Base-by-base conservation (phyloP, 1,284 basidiomycete genomes). In the Peniophora sp. region DNA sequence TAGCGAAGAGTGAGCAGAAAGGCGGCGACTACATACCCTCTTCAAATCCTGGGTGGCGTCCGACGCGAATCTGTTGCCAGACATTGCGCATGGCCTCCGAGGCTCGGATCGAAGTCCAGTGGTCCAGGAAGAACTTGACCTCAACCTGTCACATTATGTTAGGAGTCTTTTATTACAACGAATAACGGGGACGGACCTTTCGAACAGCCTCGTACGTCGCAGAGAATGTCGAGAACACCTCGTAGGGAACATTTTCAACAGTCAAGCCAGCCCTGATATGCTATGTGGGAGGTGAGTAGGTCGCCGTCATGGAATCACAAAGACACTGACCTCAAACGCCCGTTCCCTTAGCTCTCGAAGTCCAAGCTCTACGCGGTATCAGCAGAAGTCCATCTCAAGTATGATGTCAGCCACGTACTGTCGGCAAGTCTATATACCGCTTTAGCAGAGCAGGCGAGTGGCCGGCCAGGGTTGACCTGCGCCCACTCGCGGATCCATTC, bases 391-490 rank as follows among this genome's bases (percentile, higher is more conserved):
- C 41, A 24, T 32, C 32, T 17, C 19, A 34, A 19, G 16, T 27
- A 12, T 47, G 24, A 41, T 44, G 10, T 35, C 1, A 19, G 3
- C 17, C 1, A 54, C 49, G 71, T 82, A 89, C 86, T 79, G 59
- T 92, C 90, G 2, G 90, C 89, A n/a, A 93, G 73, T 39, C 88
- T 74, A 64, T 92, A 94, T n/a, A 86, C 82, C 2, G 91, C 85
- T 67, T 94, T 94, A 10, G 92, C 89, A 20, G 86, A 90, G 59
- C 89, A 90, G 0, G 91, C 91, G n/a, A 75, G 70, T 1, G 88
- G 87, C 38, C 78, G 72, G 14, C 76, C 77, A 2, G 77, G 77
- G 60, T 85, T 77, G 50, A 66, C 67, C 50, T 65, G 66, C 59
- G 74, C 71, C 85, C 85, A 89, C 47, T 77, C 74, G 53, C 65